Conservation (phyloP, 2,329 filamentous ascomycete species). For the Beauveria rudraprayagi region DNA sequence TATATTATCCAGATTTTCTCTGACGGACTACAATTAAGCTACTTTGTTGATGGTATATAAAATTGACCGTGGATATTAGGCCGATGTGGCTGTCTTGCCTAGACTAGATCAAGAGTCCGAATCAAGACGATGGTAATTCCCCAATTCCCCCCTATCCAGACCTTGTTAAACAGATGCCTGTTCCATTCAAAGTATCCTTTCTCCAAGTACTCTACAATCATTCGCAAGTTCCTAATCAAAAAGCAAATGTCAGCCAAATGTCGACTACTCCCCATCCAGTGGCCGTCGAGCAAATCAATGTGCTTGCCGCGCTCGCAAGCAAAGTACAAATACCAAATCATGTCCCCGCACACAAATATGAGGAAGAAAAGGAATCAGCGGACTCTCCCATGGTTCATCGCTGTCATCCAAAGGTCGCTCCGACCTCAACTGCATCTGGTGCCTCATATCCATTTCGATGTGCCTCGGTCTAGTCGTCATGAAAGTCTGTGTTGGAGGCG, state of each 20-base stretch:
- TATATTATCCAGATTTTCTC: no score
- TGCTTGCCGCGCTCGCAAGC: background rate
- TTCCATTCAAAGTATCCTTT: background rate
- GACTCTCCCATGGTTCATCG: background rate
- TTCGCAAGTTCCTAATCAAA: background rate
- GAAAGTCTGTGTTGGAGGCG: background rate
- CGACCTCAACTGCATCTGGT: background rate
- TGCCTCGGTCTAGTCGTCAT: background rate
- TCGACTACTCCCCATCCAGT: background rate
- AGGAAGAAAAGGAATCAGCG: background rate
- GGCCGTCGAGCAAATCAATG: background rate
- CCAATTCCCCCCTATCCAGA: background rate
- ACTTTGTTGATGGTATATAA: no score
- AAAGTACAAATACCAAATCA: background rate
- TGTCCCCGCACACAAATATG: background rate
- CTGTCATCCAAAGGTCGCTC: background rate
- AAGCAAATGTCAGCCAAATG: background rate
- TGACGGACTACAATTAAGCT: no score
- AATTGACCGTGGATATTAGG: no score
- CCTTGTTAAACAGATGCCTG: background rate
- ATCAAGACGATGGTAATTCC: no score
- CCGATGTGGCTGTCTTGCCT: no score
- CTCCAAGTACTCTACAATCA: background rate
- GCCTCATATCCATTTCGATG: background rate
- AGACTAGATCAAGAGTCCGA: no score